Percentiles rank a stretch among this genome's conserved stretches.
Evolutionary conservation across 169 alveolate genomes (phyloP).

Genomic region (Plasmodium inui): DNA sequence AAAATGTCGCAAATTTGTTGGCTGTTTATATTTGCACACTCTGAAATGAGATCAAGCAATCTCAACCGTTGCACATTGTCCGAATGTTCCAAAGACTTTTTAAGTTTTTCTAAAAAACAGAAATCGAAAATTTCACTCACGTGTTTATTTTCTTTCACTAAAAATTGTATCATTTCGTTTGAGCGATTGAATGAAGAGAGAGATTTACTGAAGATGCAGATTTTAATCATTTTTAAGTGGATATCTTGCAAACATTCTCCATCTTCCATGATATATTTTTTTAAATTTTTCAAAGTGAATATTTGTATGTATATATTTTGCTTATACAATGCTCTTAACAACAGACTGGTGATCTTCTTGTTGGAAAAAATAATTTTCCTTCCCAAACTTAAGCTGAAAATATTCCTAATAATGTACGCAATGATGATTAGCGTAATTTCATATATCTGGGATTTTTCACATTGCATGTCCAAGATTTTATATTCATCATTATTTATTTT

Average conservation of each 20-base stretch:
- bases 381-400: slow-evolving; percentile 61
- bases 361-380: slow-evolving; percentile 66
- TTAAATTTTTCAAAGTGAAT: slow-evolving; percentile 65
- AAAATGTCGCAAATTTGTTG: slow-evolving; percentile 22
- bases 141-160: slow-evolving; percentile 47
- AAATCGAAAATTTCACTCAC: slow-evolving; percentile 53
- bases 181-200: slow-evolving; percentile 69
- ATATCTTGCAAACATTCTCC: slow-evolving; percentile 23
- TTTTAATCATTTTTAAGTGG: slow-evolving; percentile 69
- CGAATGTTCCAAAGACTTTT: slow-evolving; percentile 17
- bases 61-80: slow-evolving; percentile 65
- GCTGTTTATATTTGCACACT: slow-evolving; percentile 22
- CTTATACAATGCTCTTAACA: slow-evolving; percentile 36
- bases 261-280: slow-evolving; percentile 65
- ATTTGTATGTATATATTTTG: slow-evolving; percentile 72
- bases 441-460: slow-evolving; percentile 28
- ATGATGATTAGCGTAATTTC: slow-evolving; percentile 64
- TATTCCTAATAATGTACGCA: slow-evolving; percentile 44
- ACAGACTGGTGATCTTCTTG: slow-evolving; percentile 12
- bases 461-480: neutral
- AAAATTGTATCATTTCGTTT: slow-evolving; percentile 14
- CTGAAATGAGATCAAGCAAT: slow-evolving; percentile 38
- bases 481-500: slow-evolving; percentile 10
- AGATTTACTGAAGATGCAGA: slow-evolving; percentile 68
- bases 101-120: slow-evolving; percentile 43